Evolutionary conservation across 305 asterid genomes (phyloP).

Genomic region (Fraxinus baroniana): DNA sequence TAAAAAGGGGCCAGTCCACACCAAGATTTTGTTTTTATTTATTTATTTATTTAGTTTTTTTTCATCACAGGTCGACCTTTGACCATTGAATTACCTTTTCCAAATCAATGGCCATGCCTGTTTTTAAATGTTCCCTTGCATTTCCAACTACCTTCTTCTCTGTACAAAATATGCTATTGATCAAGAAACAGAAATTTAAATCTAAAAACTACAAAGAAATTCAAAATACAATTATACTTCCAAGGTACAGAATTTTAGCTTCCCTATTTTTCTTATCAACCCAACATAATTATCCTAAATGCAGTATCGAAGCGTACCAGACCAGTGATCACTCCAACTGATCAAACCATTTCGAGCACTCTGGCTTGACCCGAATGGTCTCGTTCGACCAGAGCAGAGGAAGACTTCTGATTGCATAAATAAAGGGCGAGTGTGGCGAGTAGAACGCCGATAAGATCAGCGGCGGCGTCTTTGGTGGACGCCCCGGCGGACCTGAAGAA

Average conservation of each 20-base stretch:
- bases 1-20: not conserved
- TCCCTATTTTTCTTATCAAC: not conserved
- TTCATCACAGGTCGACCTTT: not conserved
- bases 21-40: not conserved
- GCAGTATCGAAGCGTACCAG: conserved; percentile 17
- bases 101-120: not conserved
- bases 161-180: not conserved
- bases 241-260: not conserved
- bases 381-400: conserved; percentile 25
- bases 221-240: not conserved
- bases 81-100: not conserved
- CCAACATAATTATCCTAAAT: not conserved
- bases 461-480: conserved; percentile 68
- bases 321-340: not conserved
- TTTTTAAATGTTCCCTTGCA: not conserved
- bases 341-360: conserved; percentile 57
- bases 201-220: not conserved
- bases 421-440: conserved; percentile 48
- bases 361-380: conserved; percentile 27
- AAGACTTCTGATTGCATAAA: conserved; percentile 24
- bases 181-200: not conserved
- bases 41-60: not conserved
- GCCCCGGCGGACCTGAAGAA: conserved; percentile 81
- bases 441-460: conserved; percentile 60
- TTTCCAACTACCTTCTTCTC: not conserved